These are phyloP conservation scores for Cryptococcus floricola DNA, from an alignment of 1,284 basidiomycete species.

Conservation along the genomic window DNA sequence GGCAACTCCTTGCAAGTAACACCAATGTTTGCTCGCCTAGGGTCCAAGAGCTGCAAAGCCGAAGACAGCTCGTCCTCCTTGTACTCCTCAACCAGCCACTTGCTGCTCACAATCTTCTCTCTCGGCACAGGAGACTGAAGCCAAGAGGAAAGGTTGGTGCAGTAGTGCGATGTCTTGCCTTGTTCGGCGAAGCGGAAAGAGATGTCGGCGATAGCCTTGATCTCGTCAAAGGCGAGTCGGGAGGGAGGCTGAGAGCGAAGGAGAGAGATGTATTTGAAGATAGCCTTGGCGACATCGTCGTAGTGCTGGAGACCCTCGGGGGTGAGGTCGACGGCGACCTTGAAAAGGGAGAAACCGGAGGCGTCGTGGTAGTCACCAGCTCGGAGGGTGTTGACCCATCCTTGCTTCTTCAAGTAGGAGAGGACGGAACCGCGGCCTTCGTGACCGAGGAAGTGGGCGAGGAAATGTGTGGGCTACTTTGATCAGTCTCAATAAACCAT, in stretches of 20 bases:
- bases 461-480: slow-evolving; percentile 64
- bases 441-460: slow-evolving; percentile 88
- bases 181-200: slow-evolving; percentile 90
- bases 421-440: slow-evolving; percentile 93
- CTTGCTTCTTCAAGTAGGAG: slow-evolving; percentile 85
- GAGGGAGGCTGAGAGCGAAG: slow-evolving; percentile 66
- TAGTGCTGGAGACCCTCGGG: slow-evolving; percentile 82
- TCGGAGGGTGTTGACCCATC: slow-evolving; percentile 81
- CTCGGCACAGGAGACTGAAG: slow-evolving; percentile 67
- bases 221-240: slow-evolving; percentile 73
- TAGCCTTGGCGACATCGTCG: slow-evolving; percentile 64
- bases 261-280: slow-evolving; percentile 85
- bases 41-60: slow-evolving; percentile 64
- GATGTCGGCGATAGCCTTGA: slow-evolving; percentile 67
- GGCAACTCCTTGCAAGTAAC: slow-evolving; percentile 55
- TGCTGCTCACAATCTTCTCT: slow-evolving; percentile 71
- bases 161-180: slow-evolving; percentile 71
- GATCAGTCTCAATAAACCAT: neutral
- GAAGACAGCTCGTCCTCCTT: slow-evolving; percentile 63
- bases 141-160: slow-evolving; percentile 68
- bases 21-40: slow-evolving; percentile 53
- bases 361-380: slow-evolving; percentile 65
- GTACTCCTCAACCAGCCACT: slow-evolving; percentile 74
- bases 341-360: slow-evolving; percentile 85
- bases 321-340: slow-evolving; percentile 76